These are phyloP conservation scores for Thelonectria discophora DNA, from an alignment of 2,329 filamentous ascomycete species.

Conservation along the genomic window DNA sequence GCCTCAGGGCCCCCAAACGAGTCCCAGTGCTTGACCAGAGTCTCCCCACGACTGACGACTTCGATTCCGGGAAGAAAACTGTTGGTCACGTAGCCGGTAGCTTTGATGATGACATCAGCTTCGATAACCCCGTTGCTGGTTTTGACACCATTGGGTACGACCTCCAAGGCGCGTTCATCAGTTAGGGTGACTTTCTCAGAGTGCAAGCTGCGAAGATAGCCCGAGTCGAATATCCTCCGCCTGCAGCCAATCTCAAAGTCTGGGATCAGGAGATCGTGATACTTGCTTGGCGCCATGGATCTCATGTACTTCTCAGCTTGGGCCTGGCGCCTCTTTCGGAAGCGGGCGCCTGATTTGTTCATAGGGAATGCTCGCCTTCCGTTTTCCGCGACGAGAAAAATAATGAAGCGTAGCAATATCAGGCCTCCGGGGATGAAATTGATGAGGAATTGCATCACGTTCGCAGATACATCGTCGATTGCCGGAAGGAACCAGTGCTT, in stretches of 20 bases:
- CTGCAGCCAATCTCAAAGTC: constrained; percentile 72
- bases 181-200: constrained; percentile 57
- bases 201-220: constrained; percentile 63
- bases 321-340: constrained; percentile 49
- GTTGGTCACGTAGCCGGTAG: constrained; percentile 68
- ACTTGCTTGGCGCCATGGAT: constrained; percentile 62
- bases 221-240: constrained; percentile 66
- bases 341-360: constrained; percentile 47
- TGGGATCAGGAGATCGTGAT: constrained; percentile 68
- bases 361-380: constrained; percentile 49
- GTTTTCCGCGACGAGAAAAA: constrained; percentile 51
- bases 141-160: constrained; percentile 54
- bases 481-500: constrained; percentile 55
- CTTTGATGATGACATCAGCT: constrained; percentile 68
- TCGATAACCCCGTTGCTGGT: constrained; percentile 52
- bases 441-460: constrained; percentile 47
- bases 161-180: constrained; percentile 57
- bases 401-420: constrained; percentile 51
- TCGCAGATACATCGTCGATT: constrained; percentile 36
- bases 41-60: constrained; percentile 60
- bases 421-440: constrained; percentile 57
- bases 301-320: constrained; percentile 53
- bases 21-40: constrained; percentile 65
- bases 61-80: constrained; percentile 62
- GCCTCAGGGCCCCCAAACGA: constrained; percentile 67